Conservation (phyloP, 805 yeast genomes). For the Yamadazyma laniorum region DNA sequence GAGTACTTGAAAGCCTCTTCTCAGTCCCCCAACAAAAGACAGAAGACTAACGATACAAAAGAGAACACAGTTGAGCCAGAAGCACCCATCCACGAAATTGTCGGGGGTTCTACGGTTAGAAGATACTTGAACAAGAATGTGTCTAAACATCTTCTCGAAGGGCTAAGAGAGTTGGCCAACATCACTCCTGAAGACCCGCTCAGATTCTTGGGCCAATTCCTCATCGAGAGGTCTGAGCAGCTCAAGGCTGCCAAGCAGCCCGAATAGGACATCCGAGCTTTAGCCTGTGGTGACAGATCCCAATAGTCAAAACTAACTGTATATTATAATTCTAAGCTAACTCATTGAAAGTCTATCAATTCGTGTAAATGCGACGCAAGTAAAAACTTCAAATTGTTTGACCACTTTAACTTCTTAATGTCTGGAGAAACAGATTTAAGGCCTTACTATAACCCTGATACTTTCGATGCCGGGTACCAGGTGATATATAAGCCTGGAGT, state of each 20-base stretch:
- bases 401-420: slow-evolving; percentile 2
- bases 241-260: background rate
- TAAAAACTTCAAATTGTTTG: too few species aligned
- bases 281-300: background rate
- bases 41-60: slow-evolving; percentile 7
- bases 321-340: too few species aligned
- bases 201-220: slow-evolving; percentile 50
- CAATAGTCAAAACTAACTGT: background rate
- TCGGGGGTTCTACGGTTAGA: slow-evolving; percentile 73
- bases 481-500: slow-evolving; percentile 60
- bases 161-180: slow-evolving; percentile 53
- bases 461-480: slow-evolving; percentile 62
- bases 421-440: slow-evolving; percentile 34
- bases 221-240: slow-evolving; percentile 28
- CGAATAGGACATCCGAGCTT: too few species aligned
- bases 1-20: slow-evolving; percentile 6
- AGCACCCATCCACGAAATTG: slow-evolving; percentile 47
- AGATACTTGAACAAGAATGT: slow-evolving; percentile 64
- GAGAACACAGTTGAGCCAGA: slow-evolving; percentile 2
- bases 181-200: slow-evolving; percentile 57
- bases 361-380: too few species aligned
- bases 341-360: too few species aligned
- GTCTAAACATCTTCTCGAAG: slow-evolving; percentile 62
- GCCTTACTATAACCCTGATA: slow-evolving; percentile 70
- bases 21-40: slow-evolving; percentile 4